Percentiles rank a stretch among this genome's conserved stretches.
Conservation (phyloP, 352 stramenopile species). For the Pythium graminicola region DNA sequence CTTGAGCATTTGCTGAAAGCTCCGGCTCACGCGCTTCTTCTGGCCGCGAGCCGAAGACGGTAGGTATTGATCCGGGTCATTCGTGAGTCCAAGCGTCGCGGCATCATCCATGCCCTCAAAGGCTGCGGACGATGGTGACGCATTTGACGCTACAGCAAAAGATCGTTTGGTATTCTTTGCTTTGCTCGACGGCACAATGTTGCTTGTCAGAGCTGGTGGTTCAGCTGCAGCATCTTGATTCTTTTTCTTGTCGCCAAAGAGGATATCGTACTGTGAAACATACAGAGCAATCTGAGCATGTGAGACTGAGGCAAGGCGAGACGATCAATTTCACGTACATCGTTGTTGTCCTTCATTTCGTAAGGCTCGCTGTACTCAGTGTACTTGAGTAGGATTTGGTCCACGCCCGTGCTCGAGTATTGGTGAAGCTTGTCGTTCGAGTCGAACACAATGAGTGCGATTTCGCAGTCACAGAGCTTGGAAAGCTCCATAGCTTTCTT, state of each 20-base stretch:
- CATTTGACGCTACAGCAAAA: background rate
- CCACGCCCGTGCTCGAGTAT: constrained; percentile 75
- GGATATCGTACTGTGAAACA: constrained; percentile 55
- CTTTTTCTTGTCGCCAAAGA: constrained; percentile 82
- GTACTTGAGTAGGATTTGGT: constrained; percentile 84
- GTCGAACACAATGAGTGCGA: constrained; percentile 82
- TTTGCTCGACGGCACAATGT: constrained; percentile 13
- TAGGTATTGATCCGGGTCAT: constrained; percentile 65
- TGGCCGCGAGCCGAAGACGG: constrained; percentile 33
- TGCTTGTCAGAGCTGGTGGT: constrained; percentile 4
- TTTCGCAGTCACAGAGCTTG: constrained; percentile 84
- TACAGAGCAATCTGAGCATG: background rate
- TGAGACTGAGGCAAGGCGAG: background rate
- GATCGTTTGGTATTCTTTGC: constrained; percentile 7
- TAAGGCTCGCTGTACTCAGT: constrained; percentile 80
- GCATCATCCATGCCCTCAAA: constrained; percentile 3
- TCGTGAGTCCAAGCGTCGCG: constrained; percentile 42
- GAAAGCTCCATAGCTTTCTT: constrained; percentile 86
- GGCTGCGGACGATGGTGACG: no score
- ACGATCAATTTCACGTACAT: constrained; percentile 34
- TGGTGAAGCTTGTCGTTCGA: constrained; percentile 84
- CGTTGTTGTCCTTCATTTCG: constrained; percentile 78
- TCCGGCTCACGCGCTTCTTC: constrained; percentile 66
- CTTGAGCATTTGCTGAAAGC: constrained; percentile 74
- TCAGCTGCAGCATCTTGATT: constrained; percentile 39